Evolutionary conservation across 345 rosid genomes (phyloP).

Genomic region (Salix caprea): DNA sequence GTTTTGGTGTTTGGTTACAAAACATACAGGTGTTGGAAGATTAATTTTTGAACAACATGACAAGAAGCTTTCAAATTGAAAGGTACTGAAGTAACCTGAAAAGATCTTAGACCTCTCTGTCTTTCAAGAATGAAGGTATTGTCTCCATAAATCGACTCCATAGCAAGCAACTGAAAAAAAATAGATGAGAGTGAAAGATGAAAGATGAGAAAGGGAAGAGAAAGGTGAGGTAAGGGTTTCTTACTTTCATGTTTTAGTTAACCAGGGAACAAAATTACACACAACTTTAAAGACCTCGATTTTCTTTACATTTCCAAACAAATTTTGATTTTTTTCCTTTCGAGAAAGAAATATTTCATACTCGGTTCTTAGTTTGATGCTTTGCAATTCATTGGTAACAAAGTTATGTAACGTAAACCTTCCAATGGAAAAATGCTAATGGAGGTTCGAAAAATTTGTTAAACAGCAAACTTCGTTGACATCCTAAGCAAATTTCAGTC

Average conservation of each 20-base stretch:
- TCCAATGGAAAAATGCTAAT: no score
- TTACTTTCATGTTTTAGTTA: neutral
- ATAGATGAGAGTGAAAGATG: neutral
- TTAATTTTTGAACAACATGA: neutral
- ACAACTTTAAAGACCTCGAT: no score
- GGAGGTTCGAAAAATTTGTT: no score
- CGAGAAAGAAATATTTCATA: no score
- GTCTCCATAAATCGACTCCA: conserved; percentile 80
- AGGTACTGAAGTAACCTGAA: conserved; percentile 44
- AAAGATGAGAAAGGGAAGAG: neutral
- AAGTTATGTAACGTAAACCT: no score
- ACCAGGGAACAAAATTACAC: neutral
- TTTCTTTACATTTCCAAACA: no score
- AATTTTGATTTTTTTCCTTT: no score
- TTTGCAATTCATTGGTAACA: no score
- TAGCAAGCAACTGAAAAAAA: conserved; percentile 57
- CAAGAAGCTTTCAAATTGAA: neutral
- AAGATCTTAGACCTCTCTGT: conserved; percentile 44
- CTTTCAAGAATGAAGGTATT: conserved; percentile 50
- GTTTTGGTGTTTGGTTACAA: no score
- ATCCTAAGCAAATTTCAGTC: no score
- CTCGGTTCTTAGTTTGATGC: no score
- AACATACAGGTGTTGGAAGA: conserved; percentile 4
- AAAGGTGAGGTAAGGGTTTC: neutral
- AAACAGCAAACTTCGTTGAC: no score